Evolutionary conservation across 2,329 filamentous ascomycete species (phyloP).

Genomic region (Xylariaceae sp.): DNA sequence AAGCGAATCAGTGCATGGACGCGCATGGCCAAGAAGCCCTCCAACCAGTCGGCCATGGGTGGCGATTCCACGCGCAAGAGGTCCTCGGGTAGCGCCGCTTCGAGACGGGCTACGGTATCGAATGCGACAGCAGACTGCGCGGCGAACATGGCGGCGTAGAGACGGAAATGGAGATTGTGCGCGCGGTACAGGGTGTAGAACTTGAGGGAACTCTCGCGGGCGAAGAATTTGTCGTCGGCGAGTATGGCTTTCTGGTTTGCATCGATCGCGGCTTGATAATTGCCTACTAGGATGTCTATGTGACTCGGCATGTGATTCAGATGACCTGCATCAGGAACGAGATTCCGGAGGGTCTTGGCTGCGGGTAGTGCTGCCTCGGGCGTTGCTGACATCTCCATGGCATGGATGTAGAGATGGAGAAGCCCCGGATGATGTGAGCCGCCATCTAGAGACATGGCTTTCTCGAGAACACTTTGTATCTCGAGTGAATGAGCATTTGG

Average conservation of each 20-base stretch:
- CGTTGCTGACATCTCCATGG: slow-evolving; percentile 68
- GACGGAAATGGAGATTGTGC: slow-evolving; percentile 69
- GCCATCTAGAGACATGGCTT: slow-evolving; percentile 46
- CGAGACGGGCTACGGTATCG: slow-evolving; percentile 54
- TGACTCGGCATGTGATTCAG: slow-evolving; percentile 74
- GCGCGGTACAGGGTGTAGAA: slow-evolving; percentile 74
- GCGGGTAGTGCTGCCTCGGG: slow-evolving; percentile 58
- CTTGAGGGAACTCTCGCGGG: slow-evolving; percentile 54
- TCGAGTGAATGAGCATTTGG: slow-evolving; percentile 52
- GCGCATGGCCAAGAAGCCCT: slow-evolving; percentile 62
- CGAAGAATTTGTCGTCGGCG: slow-evolving; percentile 63
- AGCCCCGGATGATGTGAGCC: slow-evolving; percentile 60
- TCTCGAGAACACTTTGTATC: slow-evolving; percentile 53
- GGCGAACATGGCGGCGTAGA: slow-evolving; percentile 75
- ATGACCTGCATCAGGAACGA: slow-evolving; percentile 66
- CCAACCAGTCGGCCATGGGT: slow-evolving; percentile 75
- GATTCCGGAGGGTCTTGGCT: slow-evolving; percentile 56
- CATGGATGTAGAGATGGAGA: slow-evolving; percentile 70
- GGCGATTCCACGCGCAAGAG: slow-evolving; percentile 60
- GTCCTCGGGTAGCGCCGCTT: slow-evolving; percentile 56
- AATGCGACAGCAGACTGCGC: slow-evolving; percentile 59
- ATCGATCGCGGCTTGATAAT: slow-evolving; percentile 61
- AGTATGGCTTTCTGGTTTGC: slow-evolving; percentile 62
- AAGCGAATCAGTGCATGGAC: slow-evolving; percentile 69
- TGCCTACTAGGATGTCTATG: slow-evolving; percentile 66